Conservation (phyloP, 805 yeast species). For the Ogataea neopini region DNA sequence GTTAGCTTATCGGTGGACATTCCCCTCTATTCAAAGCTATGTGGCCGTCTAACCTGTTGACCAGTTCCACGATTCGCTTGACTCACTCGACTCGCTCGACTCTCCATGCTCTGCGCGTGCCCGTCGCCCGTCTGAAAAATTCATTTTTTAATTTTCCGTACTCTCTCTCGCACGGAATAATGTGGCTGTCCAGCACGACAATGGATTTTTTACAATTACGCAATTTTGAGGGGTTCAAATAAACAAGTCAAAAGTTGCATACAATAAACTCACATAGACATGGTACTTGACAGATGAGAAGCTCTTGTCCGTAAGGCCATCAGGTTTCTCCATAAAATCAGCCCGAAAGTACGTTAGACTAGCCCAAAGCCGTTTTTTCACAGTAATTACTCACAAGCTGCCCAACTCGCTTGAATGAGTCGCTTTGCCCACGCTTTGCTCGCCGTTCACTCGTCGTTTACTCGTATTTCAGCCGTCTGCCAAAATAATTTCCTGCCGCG, state of each 20-base stretch:
- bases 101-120: neutral
- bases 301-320: neutral
- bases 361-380: no score
- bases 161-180: neutral
- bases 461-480: constrained; percentile 1
- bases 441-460: neutral
- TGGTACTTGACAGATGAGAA: no score
- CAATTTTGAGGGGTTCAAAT: neutral
- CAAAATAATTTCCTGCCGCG: constrained; percentile 1
- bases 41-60: no score
- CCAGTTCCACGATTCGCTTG: no score
- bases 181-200: neutral
- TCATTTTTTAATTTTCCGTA: neutral
- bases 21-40: no score
- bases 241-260: neutral
- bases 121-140: neutral
- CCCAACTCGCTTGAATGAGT: no score
- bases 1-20: no score
- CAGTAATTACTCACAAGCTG: no score
- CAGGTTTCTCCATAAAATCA: no score
- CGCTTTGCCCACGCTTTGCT: no score
- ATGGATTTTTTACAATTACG: neutral
- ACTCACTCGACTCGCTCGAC: neutral
- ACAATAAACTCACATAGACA: neutral
- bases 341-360: no score